These are phyloP conservation scores for Sporothrix schenckii DNA, from an alignment of 2,329 filamentous ascomycete species.

Conservation along the genomic window DNA sequence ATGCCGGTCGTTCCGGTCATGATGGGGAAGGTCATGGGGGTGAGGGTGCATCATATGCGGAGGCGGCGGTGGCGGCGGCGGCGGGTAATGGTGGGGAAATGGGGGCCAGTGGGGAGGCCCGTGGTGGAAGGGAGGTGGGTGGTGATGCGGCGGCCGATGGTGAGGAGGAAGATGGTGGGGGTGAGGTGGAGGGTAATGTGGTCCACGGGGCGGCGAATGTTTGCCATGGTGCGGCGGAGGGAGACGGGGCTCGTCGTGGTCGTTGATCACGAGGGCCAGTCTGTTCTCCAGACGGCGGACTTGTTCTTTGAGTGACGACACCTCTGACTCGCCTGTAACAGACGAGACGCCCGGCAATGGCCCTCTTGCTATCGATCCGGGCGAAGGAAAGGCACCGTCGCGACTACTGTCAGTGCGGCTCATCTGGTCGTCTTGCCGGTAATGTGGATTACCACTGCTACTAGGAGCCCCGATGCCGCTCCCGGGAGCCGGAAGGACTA, in stretches of 20 bases:
- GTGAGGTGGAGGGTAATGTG: conserved; percentile 15
- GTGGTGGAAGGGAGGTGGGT: conserved; percentile 18
- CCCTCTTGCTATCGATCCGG: conserved; percentile 18
- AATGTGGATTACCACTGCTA: conserved; percentile 8
- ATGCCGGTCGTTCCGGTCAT: conserved; percentile 9
- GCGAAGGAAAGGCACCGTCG: conserved; percentile 26
- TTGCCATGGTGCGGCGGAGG: conserved; percentile 20
- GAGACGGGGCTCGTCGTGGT: conserved; percentile 26
- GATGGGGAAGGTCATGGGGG: conserved; percentile 24
- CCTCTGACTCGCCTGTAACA: conserved; percentile 38
- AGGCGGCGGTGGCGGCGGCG: conserved; percentile 2
- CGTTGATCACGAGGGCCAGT: conserved; percentile 41
- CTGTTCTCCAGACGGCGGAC: conserved; percentile 52
- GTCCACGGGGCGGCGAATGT: conserved; percentile 20
- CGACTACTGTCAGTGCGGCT: conserved; percentile 13
- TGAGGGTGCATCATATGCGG: conserved; percentile 26
- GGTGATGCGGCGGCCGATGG: conserved; percentile 19
- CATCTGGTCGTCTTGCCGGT: conserved; percentile 27
- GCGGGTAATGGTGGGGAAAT: conserved; percentile 18
- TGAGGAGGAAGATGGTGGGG: conserved; percentile 9
- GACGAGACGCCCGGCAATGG: conserved; percentile 29
- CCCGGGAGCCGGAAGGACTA: conserved; percentile 4
- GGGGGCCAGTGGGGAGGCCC: conserved; percentile 25
- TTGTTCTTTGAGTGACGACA: conserved; percentile 46
- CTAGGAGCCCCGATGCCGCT: neutral